These are phyloP conservation scores for Claviceps sp. DNA, from an alignment of 2,329 filamentous ascomycete genomes.

Conservation along the genomic window DNA sequence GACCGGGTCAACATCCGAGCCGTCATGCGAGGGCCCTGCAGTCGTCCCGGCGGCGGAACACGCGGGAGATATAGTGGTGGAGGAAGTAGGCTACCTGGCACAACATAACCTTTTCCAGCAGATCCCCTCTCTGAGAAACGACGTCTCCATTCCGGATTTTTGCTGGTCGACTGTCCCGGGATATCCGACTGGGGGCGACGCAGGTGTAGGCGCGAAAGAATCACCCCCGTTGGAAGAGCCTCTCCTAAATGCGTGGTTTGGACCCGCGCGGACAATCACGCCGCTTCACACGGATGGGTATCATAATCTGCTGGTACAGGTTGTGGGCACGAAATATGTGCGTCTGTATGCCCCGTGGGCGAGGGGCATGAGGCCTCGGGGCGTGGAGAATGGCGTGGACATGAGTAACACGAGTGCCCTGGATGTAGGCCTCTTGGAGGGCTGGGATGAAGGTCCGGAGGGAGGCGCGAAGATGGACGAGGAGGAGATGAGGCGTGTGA, in stretches of 20 bases:
- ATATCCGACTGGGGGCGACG: conserved; percentile 23
- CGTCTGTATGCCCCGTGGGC: conserved; percentile 64
- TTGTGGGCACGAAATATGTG: conserved; percentile 86
- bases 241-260: conserved; percentile 83
- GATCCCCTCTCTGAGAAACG: conserved; percentile 60
- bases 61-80: conserved; percentile 11
- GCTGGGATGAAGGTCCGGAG: conserved; percentile 32
- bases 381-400: conserved; percentile 57
- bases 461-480: neutral
- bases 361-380: conserved; percentile 47
- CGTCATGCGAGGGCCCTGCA: too few relatives aligned
- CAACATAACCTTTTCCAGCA: conserved; percentile 82
- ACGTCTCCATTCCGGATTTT: conserved; percentile 72
- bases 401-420: conserved; percentile 84
- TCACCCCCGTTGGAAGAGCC: conserved; percentile 39
- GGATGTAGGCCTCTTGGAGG: conserved; percentile 60
- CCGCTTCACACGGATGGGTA: conserved; percentile 90
- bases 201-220: neutral
- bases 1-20: too few relatives aligned
- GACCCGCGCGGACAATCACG: conserved; percentile 75
- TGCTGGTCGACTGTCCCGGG: conserved; percentile 61
- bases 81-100: conserved; percentile 60
- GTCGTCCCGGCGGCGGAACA: neutral
- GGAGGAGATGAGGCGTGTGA: conserved; percentile 21
- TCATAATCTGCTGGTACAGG: conserved; percentile 82